Evolutionary conservation across 1,139 yeast species (phyloP).

Genomic region (Taphrina communis): DNA sequence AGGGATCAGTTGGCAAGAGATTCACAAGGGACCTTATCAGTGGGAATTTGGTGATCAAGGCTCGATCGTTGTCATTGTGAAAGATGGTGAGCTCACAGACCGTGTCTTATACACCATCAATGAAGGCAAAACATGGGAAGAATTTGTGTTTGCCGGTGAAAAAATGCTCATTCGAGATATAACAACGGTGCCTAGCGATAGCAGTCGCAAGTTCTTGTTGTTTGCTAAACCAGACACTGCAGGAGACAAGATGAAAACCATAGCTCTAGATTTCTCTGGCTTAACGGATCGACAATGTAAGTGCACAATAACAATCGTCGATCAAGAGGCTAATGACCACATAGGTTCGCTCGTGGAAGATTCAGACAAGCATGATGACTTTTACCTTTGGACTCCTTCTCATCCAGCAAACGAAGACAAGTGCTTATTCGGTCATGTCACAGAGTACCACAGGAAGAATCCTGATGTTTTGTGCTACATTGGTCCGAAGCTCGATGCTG

Average conservation of each 20-base stretch:
- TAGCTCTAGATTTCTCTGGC: constrained; percentile 69
- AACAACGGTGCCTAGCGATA: constrained; percentile 90
- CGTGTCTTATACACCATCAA: constrained; percentile 70
- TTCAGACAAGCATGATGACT: constrained; percentile 66
- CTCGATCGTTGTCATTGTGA: constrained; percentile 74
- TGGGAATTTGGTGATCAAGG: constrained; percentile 99
- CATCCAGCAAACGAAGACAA: constrained; percentile 65
- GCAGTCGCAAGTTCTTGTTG: constrained; percentile 73
- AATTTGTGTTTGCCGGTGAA: constrained; percentile 66
- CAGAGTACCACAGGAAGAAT: constrained; percentile 74
- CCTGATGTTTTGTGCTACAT: constrained; percentile 74
- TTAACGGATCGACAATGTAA: constrained; percentile 53
- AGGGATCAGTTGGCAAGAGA: constrained; percentile 85
- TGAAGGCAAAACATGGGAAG: constrained; percentile 78
- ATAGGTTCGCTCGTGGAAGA: constrained; percentile 54
- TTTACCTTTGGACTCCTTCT: constrained; percentile 79
- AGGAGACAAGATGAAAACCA: constrained; percentile 56
- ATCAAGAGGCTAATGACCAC: neutral
- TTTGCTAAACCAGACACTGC: constrained; percentile 56
- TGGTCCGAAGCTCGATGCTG: constrained; percentile 69
- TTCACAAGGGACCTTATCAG: constrained; percentile 72
- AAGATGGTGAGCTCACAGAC: constrained; percentile 64
- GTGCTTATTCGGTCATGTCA: constrained; percentile 90
- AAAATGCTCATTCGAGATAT: constrained; percentile 68
- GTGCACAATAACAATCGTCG: neutral